Base-by-base conservation (phyloP, 1,284 basidiomycete genomes). In the Apiotrichum porosum region DNA sequence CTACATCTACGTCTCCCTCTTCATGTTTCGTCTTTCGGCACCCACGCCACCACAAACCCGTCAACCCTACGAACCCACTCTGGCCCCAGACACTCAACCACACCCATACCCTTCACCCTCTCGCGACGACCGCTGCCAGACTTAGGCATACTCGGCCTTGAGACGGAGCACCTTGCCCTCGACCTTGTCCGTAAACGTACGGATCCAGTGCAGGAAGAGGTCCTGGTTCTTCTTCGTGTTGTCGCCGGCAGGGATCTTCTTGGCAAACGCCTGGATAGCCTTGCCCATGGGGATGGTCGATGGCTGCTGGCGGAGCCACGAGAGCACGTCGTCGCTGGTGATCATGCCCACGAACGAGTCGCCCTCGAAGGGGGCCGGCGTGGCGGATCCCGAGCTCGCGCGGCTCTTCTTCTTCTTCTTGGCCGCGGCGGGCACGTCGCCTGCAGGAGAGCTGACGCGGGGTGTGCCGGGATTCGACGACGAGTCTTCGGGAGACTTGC, bases 391-490 rank as follows among this genome's bases (percentile, higher is more conserved):
- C 9, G 26, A 17, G 21, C 18, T 34, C 39, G 28, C 40, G 26
- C 35, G 31, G 28, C 37, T 42, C 38, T 76, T 75, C 61, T 75
- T 74, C 60, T 76, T 76, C 63, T 78, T 67, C 21, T 53, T 47
- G n/a, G 28, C 55, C 39, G 40, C 55, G 3, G 33, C 23, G 2
- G 39, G 35, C 1, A 31, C 37, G 37, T 39, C 47, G 15, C 33
- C 30, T 26, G 18, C 24, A 12, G 37, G 18, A 9, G 34, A 33
- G 35, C 35, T 26, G 19, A 4, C 10, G 13, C 8, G 12, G 8
- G 26, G n/a, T 34, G 39, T 28, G n/a, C 26, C 6, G 37, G 43
- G 21, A 28, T 40, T 35, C 17, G 42, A 23, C 3, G 44, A 30
- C 12, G 37, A 28, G 14, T 54, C 49, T 6, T 51, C 50, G n/a